These are phyloP conservation scores for Albugo candida DNA, from an alignment of 352 stramenopile genomes.

Conservation along the genomic window DNA sequence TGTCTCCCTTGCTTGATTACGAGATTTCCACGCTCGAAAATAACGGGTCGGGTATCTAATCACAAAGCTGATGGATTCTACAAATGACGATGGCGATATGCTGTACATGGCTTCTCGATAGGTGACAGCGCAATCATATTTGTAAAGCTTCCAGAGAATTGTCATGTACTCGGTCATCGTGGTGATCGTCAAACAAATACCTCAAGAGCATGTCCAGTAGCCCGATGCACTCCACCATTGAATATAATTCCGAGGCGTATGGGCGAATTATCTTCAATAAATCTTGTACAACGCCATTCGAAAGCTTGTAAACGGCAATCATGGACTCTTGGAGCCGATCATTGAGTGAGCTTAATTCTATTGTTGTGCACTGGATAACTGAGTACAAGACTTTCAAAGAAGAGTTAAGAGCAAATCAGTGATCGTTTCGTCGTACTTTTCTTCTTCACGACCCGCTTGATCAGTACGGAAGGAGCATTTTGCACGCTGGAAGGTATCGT, in stretches of 20 bases:
- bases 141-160: slow-evolving; percentile 36
- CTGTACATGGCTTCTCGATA: slow-evolving; percentile 46
- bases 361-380: slow-evolving; percentile 78
- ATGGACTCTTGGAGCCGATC: slow-evolving; percentile 63
- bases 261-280: slow-evolving; percentile 65
- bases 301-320: slow-evolving; percentile 74
- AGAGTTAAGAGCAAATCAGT: background rate
- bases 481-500: slow-evolving; percentile 27
- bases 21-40: slow-evolving; percentile 49
- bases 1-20: slow-evolving; percentile 69
- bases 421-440: slow-evolving; percentile 20
- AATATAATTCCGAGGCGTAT: slow-evolving; percentile 51
- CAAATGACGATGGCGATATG: background rate
- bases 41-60: slow-evolving; percentile 41
- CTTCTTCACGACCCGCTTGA: slow-evolving; percentile 40
- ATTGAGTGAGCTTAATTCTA: slow-evolving; percentile 71
- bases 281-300: slow-evolving; percentile 67
- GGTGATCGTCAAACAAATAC: slow-evolving; percentile 11
- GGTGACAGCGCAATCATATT: slow-evolving; percentile 69
- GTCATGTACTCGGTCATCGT: background rate
- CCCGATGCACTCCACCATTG: slow-evolving; percentile 77
- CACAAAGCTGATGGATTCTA: background rate
- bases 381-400: background rate
- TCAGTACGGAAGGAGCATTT: slow-evolving; percentile 33
- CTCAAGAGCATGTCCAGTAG: slow-evolving; percentile 84